Base-by-base conservation (phyloP, 2,329 filamentous ascomycete species). In the Exophiala lecanii-corni region DNA sequence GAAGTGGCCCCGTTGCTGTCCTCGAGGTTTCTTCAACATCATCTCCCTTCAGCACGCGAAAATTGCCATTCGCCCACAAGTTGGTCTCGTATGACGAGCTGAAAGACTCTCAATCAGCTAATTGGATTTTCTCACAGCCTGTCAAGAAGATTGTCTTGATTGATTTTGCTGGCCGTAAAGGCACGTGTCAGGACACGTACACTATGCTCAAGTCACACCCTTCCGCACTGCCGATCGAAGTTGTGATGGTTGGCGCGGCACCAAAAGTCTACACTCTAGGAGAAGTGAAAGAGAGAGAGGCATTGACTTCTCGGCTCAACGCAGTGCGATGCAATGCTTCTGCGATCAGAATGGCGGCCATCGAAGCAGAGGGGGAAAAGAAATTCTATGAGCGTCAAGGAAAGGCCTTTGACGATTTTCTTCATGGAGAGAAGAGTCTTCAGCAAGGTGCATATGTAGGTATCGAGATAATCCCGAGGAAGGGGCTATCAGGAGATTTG, bases 11-110 rank as follows among this genome's bases (percentile, higher is more conserved):
- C 4, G 15, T 52, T 4, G 59, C 38, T 2, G 23, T 57, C 1
- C 39, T 59, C 13, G 50, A 59, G 38, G 41, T 54, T 5, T 55
- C 50, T 2, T 53, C 54, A 1, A 39, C 47, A 2, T 13, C 19
- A 16, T 16, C 13, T 2, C 15, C 18, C 7, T 19, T 17, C n/a
- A 9, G 4, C 18, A 5, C 13, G 10, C 16, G 15, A 4, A 15
- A 35, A 18, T 12, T 15, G 13, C 12, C 13, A 36, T 28, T 46
- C 17, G 12, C 4, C n/a, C 15, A 36, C 23, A 23, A 25, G 16
- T 9, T 25, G 6, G 16, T 31, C 6, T 9, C 3, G 9, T 46
- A 46, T 25, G 38, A 21, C n/a, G 39, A 46, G n/a, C 30, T 39
- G 5, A 18, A 28, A 7, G n/a, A 12, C 25, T 12, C 6, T 7